Percentiles rank a stretch among this genome's conserved stretches.
These are phyloP conservation scores for Extremus antarcticus DNA, from an alignment of 495 filamentous ascomycete species.

Conservation along the genomic window DNA sequence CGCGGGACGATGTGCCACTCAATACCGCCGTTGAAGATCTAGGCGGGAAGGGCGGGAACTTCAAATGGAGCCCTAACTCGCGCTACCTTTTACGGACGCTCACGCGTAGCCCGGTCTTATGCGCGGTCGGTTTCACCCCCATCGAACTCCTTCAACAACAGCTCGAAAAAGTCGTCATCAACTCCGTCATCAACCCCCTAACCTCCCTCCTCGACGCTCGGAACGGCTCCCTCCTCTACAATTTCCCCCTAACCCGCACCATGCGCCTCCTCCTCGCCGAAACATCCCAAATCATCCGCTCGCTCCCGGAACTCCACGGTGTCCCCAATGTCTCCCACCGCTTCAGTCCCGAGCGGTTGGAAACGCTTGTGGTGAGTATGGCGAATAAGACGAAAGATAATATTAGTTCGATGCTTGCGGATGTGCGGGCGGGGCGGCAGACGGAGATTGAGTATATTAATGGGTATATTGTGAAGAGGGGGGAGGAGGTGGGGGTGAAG, in stretches of 20 bases:
- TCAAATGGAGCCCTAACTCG: constrained; percentile 20
- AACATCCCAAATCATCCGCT: constrained; percentile 50
- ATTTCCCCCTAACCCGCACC: constrained; percentile 43
- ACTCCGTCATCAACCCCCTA: constrained; percentile 70
- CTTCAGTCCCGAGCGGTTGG: constrained; percentile 46
- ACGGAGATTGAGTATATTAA: constrained; percentile 82
- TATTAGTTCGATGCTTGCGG: constrained; percentile 71
- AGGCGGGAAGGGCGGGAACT: too few relatives aligned
- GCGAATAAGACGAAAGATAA: constrained; percentile 55
- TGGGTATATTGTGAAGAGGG: constrained; percentile 65
- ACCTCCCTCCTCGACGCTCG: constrained; percentile 59
- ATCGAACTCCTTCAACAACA: constrained; percentile 49
- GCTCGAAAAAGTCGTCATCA: constrained; percentile 71
- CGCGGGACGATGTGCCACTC: constrained; percentile 12
- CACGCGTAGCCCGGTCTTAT: constrained; percentile 31
- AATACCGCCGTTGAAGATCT: neutral
- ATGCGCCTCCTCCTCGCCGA: constrained; percentile 57
- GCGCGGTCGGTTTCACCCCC: constrained; percentile 34
- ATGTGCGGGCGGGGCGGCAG: constrained; percentile 47
- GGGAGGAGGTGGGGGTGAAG: constrained; percentile 53
- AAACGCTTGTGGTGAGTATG: constrained; percentile 44
- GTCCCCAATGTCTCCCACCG: constrained; percentile 47
- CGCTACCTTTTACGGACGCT: constrained; percentile 31
- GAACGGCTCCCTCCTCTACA: constrained; percentile 63
- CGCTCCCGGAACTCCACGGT: constrained; percentile 55